phyloP scores from a whole-genome alignment of 192 early-diverging fungal species.

The Coemansia sp. region DNA sequence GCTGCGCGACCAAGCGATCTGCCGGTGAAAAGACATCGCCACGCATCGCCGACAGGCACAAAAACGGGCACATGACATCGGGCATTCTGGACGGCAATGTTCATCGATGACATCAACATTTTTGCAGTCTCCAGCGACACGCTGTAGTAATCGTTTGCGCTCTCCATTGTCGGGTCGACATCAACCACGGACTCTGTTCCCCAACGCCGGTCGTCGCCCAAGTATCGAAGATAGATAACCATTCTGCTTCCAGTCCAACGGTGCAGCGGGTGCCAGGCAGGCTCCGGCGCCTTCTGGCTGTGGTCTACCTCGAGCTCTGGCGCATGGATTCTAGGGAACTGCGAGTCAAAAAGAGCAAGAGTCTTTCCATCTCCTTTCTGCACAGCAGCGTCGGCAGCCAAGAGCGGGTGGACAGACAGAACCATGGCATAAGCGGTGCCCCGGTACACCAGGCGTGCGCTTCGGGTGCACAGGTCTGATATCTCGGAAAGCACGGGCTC shows the following conservation, averaged over 20 bases:
- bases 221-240: slow-evolving; percentile 58
- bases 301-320: slow-evolving; percentile 49
- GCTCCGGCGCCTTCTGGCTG: slow-evolving; percentile 32
- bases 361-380: slow-evolving; percentile 7
- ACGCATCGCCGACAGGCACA: slow-evolving; percentile 57
- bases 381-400: slow-evolving; percentile 30
- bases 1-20: slow-evolving; percentile 10
- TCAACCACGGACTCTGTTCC: slow-evolving; percentile 13
- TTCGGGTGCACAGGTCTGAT: slow-evolving; percentile 37
- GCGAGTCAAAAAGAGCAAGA: slow-evolving; percentile 37
- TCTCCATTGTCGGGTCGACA: slow-evolving; percentile 16
- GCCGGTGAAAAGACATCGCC: slow-evolving; percentile 47
- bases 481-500: slow-evolving; percentile 30
- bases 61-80: slow-evolving; percentile 66
- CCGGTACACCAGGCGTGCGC: slow-evolving; percentile 20
- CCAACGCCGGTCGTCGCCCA: slow-evolving; percentile 28
- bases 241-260: slow-evolving; percentile 64
- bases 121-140: slow-evolving; percentile 66
- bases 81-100: slow-evolving; percentile 66
- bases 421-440: slow-evolving; percentile 37
- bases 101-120: slow-evolving; percentile 63
- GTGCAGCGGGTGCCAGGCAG: slow-evolving; percentile 62
- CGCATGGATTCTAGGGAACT: slow-evolving; percentile 47
- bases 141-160: slow-evolving; percentile 32
- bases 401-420: slow-evolving; percentile 38